Percentiles rank a stretch among this genome's conserved stretches.
These are phyloP conservation scores for Lunularia cruciata DNA, from an alignment of 225 moss, liverwort and hornwort genomes.

Conservation along the genomic window DNA sequence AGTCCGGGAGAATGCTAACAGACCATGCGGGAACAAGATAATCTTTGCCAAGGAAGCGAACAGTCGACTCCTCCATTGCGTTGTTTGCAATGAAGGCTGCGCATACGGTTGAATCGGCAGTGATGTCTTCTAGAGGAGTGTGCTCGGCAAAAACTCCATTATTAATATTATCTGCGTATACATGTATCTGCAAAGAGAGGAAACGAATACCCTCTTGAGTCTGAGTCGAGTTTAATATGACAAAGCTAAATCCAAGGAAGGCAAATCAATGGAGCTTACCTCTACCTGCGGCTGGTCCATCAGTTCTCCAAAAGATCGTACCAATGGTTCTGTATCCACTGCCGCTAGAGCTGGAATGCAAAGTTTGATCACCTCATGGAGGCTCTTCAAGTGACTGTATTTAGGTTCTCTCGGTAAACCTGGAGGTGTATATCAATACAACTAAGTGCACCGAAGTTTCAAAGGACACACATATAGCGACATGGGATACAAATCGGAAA, in stretches of 20 bases:
- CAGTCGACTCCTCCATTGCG: background rate
- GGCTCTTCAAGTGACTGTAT: slow-evolving; percentile 77
- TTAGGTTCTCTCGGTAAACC: slow-evolving; percentile 73
- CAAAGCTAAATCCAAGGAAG: background rate
- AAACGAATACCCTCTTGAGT: too few relatives aligned
- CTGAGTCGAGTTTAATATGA: background rate
- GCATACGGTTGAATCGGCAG: background rate
- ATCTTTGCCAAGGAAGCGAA: background rate
- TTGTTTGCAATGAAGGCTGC: background rate
- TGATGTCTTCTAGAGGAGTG: background rate
- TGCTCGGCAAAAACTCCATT: too few relatives aligned
- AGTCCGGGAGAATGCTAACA: slow-evolving; percentile 93
- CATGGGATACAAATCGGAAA: too few relatives aligned
- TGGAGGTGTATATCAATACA: too few relatives aligned
- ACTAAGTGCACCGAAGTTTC: too few relatives aligned
- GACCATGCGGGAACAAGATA: slow-evolving; percentile 68
- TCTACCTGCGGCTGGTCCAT: too few relatives aligned
- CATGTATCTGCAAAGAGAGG: too few relatives aligned
- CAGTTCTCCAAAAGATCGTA: background rate
- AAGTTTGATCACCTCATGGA: slow-evolving; percentile 57
- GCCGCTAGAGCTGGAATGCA: slow-evolving; percentile 56
- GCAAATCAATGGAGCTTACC: too few relatives aligned
- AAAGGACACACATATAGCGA: too few relatives aligned
- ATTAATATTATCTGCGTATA: too few relatives aligned
- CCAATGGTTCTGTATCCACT: slow-evolving; percentile 35